phyloP scores from a whole-genome alignment of 1,284 basidiomycete genomes.

The Tremellales sp. region DNA sequence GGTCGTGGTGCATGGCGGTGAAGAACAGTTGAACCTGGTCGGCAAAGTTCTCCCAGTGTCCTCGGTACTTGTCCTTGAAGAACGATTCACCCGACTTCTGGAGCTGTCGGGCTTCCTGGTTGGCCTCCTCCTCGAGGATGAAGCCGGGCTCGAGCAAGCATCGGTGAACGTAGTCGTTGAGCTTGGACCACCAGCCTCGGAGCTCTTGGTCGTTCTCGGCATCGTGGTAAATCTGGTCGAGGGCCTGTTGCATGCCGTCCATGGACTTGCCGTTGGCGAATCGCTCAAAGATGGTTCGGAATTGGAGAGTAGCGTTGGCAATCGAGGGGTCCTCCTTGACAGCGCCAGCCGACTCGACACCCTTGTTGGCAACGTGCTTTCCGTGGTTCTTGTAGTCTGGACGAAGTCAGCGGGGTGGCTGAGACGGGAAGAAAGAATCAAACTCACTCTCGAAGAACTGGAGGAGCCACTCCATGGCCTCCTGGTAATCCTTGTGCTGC shows the following conservation, averaged over 20 bases:
- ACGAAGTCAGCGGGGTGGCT: not conserved
- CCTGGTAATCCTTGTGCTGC: conserved; percentile 85
- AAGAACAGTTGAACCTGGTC: conserved; percentile 70
- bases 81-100: conserved; percentile 68
- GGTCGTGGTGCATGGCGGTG: conserved; percentile 76
- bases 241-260: conserved; percentile 65
- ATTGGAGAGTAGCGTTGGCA: conserved; percentile 59
- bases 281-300: conserved; percentile 79
- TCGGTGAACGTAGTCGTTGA: conserved; percentile 65
- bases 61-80: conserved; percentile 79
- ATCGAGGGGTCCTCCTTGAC: conserved; percentile 57
- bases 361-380: conserved; percentile 49
- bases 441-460: conserved; percentile 56
- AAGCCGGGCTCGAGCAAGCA: conserved; percentile 83
- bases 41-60: conserved; percentile 78
- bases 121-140: conserved; percentile 73
- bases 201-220: conserved; percentile 72
- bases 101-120: conserved; percentile 59
- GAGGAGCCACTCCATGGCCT: conserved; percentile 71
- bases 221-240: conserved; percentile 71
- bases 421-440: too few species aligned
- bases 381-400: conserved; percentile 66
- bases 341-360: conserved; percentile 46
- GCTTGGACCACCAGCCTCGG: conserved; percentile 66
- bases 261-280: conserved; percentile 73